Percentiles rank a stretch among this genome's conserved stretches.
These are phyloP conservation scores for Ramaria rubella DNA, from an alignment of 768 basidiomycete genomes.

Conservation along the genomic window DNA sequence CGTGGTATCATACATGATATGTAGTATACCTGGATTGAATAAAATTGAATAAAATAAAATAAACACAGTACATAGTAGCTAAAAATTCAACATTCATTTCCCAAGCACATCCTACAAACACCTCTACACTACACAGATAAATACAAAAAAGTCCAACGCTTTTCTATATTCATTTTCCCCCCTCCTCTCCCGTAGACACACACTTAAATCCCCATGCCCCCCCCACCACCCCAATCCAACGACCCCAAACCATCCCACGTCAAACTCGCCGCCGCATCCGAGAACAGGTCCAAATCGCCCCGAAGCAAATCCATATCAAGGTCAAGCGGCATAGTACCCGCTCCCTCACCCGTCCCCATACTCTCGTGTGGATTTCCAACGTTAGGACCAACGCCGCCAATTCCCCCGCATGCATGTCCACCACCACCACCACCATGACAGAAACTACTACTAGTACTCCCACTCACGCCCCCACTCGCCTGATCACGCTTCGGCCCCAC, in stretches of 20 bases:
- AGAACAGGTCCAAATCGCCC: background rate
- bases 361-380: background rate
- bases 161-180: too few relatives aligned
- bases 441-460: background rate
- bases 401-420: background rate
- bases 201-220: too few relatives aligned
- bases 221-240: background rate
- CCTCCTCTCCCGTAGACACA: too few relatives aligned
- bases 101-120: too few relatives aligned
- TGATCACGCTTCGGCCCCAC: background rate
- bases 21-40: too few relatives aligned
- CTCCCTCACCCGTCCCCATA: background rate
- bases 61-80: too few relatives aligned
- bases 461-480: background rate
- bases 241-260: conserved; percentile 3
- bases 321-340: background rate
- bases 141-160: too few relatives aligned
- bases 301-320: background rate
- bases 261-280: conserved; percentile 3
- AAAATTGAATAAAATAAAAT: too few relatives aligned
- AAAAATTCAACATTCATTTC: too few relatives aligned
- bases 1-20: too few relatives aligned
- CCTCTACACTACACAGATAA: too few relatives aligned
- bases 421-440: too few relatives aligned
- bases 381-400: background rate